A percentile compares a stretch with the other conserved stretches of the same genome.
Evolutionary conservation across 2,329 filamentous ascomycete genomes (phyloP).

Genomic region (Aurifilum marmelostoma): DNA sequence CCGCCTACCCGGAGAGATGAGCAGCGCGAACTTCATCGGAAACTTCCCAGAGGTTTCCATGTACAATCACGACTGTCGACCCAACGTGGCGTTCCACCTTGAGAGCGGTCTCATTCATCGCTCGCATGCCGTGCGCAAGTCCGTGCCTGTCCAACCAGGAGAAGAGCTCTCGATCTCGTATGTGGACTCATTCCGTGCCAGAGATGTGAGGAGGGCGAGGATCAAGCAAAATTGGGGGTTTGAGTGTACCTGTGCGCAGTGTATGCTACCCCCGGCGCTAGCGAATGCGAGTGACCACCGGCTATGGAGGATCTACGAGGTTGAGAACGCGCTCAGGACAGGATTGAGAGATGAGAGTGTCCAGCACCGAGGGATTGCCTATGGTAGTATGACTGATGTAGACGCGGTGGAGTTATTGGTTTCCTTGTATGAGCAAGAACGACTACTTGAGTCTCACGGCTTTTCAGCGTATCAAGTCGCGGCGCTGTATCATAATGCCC

Average conservation of each 20-base stretch:
- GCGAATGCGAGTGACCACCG: slow-evolving; percentile 37
- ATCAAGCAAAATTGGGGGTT: slow-evolving; percentile 44
- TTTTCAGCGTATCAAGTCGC: slow-evolving; percentile 44
- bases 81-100: slow-evolving; percentile 43
- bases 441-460: slow-evolving; percentile 42
- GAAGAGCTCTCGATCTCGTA: slow-evolving; percentile 49
- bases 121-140: slow-evolving; percentile 41
- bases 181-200: slow-evolving; percentile 41
- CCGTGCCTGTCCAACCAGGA: slow-evolving; percentile 33
- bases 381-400: slow-evolving; percentile 26
- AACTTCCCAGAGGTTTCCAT: slow-evolving; percentile 44
- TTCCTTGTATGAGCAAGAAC: slow-evolving; percentile 40
- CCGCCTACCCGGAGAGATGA: not conserved
- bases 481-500: slow-evolving; percentile 43
- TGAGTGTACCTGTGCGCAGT: slow-evolving; percentile 43
- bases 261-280: slow-evolving; percentile 34
- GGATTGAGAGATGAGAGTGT: not conserved
- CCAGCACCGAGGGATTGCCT: not conserved
- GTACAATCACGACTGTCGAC: slow-evolving; percentile 48
- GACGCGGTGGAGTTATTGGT: slow-evolving; percentile 40
- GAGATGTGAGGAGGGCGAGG: slow-evolving; percentile 36
- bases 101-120: slow-evolving; percentile 43
- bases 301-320: slow-evolving; percentile 36
- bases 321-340: slow-evolving; percentile 36
- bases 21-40: slow-evolving; percentile 32